Evolutionary conservation across 139 green algal genomes (phyloP).

Genomic region (Micractinium sp.): DNA sequence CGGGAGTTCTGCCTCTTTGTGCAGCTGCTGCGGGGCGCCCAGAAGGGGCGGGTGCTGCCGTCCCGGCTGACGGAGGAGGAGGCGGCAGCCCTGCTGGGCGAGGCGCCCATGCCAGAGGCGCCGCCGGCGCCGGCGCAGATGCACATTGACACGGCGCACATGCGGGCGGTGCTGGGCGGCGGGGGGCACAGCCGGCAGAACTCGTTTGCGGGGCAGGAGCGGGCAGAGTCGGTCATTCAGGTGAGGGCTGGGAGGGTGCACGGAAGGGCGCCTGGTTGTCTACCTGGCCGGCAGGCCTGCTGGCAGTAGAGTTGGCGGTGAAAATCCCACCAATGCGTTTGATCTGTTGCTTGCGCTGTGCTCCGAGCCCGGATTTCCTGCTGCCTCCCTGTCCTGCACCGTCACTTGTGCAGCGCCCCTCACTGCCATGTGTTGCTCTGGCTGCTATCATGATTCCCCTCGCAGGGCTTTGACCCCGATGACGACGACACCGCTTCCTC

Average conservation of each 20-base stretch:
- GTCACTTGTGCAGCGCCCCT: not conserved
- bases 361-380: not conserved
- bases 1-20: slow-evolving; percentile 47
- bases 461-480: not conserved
- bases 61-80: not conserved
- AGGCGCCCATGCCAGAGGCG: not conserved
- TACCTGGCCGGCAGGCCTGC: no score
- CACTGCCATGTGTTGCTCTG: not conserved
- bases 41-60: slow-evolving; percentile 19
- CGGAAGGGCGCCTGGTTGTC: not conserved
- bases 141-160: slow-evolving; percentile 17
- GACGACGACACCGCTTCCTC: slow-evolving; percentile 22
- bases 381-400: not conserved
- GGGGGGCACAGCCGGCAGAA: slow-evolving; percentile 13
- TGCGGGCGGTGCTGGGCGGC: slow-evolving; percentile 11
- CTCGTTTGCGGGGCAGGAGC: not conserved
- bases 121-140: not conserved
- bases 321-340: no score
- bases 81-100: slow-evolving; percentile 29
- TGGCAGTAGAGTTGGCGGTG: no score
- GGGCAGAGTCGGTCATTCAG: slow-evolving; percentile 14
- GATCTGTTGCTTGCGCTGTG: no score
- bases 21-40: slow-evolving; percentile 34
- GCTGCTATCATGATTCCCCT: not conserved
- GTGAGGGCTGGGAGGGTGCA: not conserved